phyloP scores from a whole-genome alignment of 148 eudicot genomes.

The Fagopyrum homotropicum region DNA sequence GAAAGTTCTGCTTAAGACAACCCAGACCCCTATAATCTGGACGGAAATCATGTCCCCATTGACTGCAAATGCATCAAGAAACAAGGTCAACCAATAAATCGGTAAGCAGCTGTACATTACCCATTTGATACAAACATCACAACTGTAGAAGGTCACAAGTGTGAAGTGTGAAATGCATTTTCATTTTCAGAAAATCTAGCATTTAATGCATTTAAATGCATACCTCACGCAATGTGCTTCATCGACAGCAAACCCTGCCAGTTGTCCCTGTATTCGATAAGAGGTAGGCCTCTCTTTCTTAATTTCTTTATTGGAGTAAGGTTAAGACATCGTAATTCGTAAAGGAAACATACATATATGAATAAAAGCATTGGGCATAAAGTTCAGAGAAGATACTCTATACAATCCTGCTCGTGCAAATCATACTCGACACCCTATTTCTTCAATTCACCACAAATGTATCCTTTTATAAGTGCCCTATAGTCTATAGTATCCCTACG shows the following conservation, averaged over 20 bases:
- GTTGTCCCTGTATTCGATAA: slow-evolving; percentile 56
- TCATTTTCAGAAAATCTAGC: slow-evolving; percentile 1
- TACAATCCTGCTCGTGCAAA: not conserved
- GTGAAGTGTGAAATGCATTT: slow-evolving; percentile 1
- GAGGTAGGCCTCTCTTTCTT: not conserved
- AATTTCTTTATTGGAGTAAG: not conserved
- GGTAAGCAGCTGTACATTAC: not conserved
- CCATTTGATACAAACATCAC: not conserved
- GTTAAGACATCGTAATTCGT: not conserved
- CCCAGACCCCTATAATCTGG: slow-evolving; percentile 93
- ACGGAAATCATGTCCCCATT: slow-evolving; percentile 99
- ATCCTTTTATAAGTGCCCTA: not conserved
- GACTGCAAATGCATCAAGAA: slow-evolving; percentile 42
- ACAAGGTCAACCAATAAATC: not conserved
- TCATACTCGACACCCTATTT: not conserved
- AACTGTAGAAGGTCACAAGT: not conserved
- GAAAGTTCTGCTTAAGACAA: slow-evolving; percentile 84
- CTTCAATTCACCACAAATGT: not conserved
- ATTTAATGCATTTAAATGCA: slow-evolving; percentile 13
- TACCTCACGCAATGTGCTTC: slow-evolving; percentile 99
- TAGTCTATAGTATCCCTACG: not conserved
- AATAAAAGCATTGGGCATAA: not conserved
- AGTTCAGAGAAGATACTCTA: not conserved
- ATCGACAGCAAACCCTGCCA: slow-evolving; percentile 96
- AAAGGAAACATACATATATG: not conserved